Evolutionary conservation across 1,139 yeast species (phyloP), one percentile per base, ranked within the genome.

Genomic region (Chernovozyma sophiae-reginae): DNA sequence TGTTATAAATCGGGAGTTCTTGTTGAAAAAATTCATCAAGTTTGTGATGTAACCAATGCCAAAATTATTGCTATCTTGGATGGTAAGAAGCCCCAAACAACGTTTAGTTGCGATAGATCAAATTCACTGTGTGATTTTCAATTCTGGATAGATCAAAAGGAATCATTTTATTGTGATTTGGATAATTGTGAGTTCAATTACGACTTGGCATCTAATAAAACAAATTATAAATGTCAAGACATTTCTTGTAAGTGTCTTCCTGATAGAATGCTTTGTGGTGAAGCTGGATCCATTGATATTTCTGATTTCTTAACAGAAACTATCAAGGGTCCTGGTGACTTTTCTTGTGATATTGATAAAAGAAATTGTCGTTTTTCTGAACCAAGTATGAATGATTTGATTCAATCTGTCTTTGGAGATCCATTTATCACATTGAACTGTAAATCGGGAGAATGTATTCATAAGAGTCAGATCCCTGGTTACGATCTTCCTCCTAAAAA

Each of bases 311-410:
- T 92, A 45, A 80, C 92, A 1, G 95, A 89, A 56, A 86, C 96
- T 2, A 89, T 92, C 42, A 68, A 65, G 35, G 98, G 98, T 2
- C 98, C 98, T 0, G 98, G 96, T 25, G 92, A 85, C 46, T 90
- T 92, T 51, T 64, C 79, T 4, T 92, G 98, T 62, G 86, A 87
- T 54, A 60, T 85, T 19, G 58, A 61, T 4, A 60, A 73, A 12
- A 74, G 69, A 31, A 60, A 68, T 31, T 92, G 98, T 64, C 70
- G 72, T 37, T 92, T 92, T 55, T 81, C 92, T 3, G 98, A 92
- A 56, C 97, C 98, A 28, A 82, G 95, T 41, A 92, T 92, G 97
- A 86, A 92, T 59, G 95, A 86, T 45, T 73, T 92, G 52, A 92
- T 92, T 42, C 72, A 79, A 42, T 79, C 87, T 13, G 95, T 92